phyloP scores from a whole-genome alignment of 768 basidiomycete species.

The Hysterangium stoloniferum region DNA sequence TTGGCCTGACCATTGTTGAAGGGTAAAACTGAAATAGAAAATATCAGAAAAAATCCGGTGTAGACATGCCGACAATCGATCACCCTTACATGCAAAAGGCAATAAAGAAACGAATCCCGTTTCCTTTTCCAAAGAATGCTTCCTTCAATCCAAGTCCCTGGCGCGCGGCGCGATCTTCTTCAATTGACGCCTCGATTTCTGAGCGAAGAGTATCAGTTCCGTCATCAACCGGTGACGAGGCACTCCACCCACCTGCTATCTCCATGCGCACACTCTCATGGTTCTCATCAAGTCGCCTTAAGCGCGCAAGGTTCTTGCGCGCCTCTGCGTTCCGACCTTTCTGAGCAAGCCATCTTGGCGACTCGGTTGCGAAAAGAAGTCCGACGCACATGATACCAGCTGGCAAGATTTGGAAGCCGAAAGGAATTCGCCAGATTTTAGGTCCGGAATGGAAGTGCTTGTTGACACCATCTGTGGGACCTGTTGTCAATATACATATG shows the following conservation, averaged over 20 bases:
- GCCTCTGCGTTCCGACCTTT: conserved; percentile 50
- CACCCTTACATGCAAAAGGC: conserved; percentile 51
- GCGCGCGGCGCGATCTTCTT: conserved; percentile 62
- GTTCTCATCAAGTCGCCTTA: conserved; percentile 39
- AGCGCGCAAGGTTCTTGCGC: conserved; percentile 51
- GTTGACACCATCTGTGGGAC: conserved; percentile 46
- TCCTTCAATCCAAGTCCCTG: conserved; percentile 58
- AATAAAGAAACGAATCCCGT: conserved; percentile 76
- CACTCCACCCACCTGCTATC: conserved; percentile 32
- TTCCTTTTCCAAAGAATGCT: conserved; percentile 76
- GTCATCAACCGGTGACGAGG: not conserved
- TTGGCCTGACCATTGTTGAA: conserved; percentile 83
- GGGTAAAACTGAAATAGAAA: conserved; percentile 37
- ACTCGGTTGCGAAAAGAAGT: conserved; percentile 67
- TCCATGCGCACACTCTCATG: conserved; percentile 47
- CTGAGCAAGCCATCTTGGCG: conserved; percentile 69
- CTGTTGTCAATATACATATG: not conserved
- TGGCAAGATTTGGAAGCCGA: conserved; percentile 68
- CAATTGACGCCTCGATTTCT: conserved; percentile 75
- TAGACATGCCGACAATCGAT: conserved; percentile 1
- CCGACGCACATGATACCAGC: conserved; percentile 65
- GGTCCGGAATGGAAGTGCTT: conserved; percentile 40
- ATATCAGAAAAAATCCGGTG: too few species aligned
- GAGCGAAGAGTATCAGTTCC: conserved; percentile 6
- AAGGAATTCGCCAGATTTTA: conserved; percentile 62